phyloP scores from a whole-genome alignment of 768 basidiomycete species.

The Amanita muscaria region DNA sequence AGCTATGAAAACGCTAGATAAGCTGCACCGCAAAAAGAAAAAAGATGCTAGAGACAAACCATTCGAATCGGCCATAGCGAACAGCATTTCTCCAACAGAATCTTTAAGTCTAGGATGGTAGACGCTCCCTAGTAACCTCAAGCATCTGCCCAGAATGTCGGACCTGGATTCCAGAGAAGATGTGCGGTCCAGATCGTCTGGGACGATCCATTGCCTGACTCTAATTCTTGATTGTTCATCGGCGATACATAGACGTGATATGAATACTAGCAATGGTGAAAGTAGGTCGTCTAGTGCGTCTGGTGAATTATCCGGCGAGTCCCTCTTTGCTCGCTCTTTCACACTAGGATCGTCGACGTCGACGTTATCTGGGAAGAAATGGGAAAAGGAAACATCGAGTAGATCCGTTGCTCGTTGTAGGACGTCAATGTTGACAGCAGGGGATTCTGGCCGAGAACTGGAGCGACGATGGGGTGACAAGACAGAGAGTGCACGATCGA shows the following conservation, averaged over 20 bases:
- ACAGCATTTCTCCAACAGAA: conserved; percentile 82
- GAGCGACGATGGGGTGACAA: conserved; percentile 44
- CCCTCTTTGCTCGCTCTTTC: conserved; percentile 39
- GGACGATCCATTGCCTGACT: conserved; percentile 63
- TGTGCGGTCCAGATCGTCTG: conserved; percentile 73
- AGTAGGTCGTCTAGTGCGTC: conserved; percentile 81
- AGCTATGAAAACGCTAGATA: conserved; percentile 29
- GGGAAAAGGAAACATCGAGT: conserved; percentile 45
- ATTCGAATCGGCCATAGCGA: conserved; percentile 72
- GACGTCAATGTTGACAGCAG: conserved; percentile 38
- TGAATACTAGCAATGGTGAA: conserved; percentile 66
- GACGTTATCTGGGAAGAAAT: conserved; percentile 58
- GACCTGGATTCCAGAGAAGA: conserved; percentile 62
- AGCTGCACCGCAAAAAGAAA: not conserved
- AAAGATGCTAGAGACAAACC: conserved; percentile 21
- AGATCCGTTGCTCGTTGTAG: conserved; percentile 60
- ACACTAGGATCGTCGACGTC: conserved; percentile 60
- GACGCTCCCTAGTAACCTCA: conserved; percentile 68
- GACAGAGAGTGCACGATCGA: conserved; percentile 53
- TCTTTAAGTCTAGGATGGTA: conserved; percentile 68
- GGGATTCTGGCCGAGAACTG: conserved; percentile 33
- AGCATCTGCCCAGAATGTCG: conserved; percentile 69
- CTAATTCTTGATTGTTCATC: conserved; percentile 48
- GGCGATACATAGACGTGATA: conserved; percentile 61
- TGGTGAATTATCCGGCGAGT: conserved; percentile 44